These are phyloP conservation scores for Talaromyces marneffei DNA, from an alignment of 2,329 filamentous ascomycete genomes.

Conservation along the genomic window DNA sequence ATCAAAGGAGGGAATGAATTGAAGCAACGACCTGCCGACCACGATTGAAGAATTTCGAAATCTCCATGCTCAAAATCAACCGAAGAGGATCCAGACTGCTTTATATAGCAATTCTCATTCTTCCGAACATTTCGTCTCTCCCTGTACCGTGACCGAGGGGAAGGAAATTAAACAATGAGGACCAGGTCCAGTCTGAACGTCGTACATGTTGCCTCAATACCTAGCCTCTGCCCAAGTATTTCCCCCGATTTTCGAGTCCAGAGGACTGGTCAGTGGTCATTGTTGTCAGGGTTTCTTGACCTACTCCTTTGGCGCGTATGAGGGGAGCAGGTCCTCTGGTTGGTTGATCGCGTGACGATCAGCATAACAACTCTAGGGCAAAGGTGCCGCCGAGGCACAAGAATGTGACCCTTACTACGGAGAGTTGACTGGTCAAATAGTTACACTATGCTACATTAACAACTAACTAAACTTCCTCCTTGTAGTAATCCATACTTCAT, in stretches of 20 bases:
- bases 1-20: background rate
- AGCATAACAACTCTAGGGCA: constrained; percentile 5
- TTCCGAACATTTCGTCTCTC: constrained; percentile 2
- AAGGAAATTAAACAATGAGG: background rate
- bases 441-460: background rate
- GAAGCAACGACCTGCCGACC: background rate
- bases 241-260: background rate
- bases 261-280: constrained; percentile 1
- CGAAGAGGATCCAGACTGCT: background rate
- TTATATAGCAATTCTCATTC: constrained; percentile 9
- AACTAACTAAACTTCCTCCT: background rate
- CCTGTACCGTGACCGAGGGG: background rate
- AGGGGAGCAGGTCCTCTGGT: constrained; percentile 6
- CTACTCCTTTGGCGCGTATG: background rate
- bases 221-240: background rate
- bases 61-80: background rate
- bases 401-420: constrained; percentile 9
- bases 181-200: background rate
- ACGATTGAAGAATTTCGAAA: background rate
- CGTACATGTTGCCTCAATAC: background rate
- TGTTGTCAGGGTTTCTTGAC: background rate
- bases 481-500: background rate
- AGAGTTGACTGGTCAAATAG: background rate
- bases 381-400: background rate
- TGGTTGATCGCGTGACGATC: constrained; percentile 14